Evolutionary conservation across 2,329 filamentous ascomycete species (phyloP).

Genomic region (Colletotrichum euphorbiae): DNA sequence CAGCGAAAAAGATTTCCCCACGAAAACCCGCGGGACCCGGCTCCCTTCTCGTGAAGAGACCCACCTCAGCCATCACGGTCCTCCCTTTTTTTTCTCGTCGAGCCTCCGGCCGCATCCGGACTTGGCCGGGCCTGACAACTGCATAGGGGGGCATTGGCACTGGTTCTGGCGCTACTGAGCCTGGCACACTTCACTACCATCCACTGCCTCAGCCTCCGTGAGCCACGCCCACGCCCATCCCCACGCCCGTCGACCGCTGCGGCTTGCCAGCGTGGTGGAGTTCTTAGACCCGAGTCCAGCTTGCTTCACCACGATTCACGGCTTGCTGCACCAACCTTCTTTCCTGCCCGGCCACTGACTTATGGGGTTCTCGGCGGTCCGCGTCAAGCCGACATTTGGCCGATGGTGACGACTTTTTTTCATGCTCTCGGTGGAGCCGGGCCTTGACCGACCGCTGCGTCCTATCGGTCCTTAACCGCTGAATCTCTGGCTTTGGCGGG

Average conservation of each 20-base stretch:
- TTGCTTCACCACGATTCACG: background rate
- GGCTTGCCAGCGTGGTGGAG: background rate
- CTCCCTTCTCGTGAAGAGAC: background rate
- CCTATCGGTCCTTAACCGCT: conserved; percentile 41
- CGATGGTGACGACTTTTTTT: conserved; percentile 36
- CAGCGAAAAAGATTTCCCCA: conserved; percentile 30
- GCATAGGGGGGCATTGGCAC: background rate
- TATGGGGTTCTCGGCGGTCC: background rate
- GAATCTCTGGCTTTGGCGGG: conserved; percentile 34
- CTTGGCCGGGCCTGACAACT: conserved; percentile 19
- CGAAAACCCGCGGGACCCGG: conserved; percentile 16
- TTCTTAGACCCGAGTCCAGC: background rate
- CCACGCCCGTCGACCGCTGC: too few species aligned
- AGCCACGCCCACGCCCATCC: background rate
- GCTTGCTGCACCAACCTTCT: background rate
- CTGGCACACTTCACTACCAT: background rate
- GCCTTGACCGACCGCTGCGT: conserved; percentile 33
- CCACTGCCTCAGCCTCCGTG: conserved; percentile 1
- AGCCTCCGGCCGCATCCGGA: conserved; percentile 24
- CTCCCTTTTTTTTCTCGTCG: conserved; percentile 14
- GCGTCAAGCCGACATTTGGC: conserved; percentile 40
- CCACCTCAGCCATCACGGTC: conserved; percentile 29
- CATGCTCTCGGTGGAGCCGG: conserved; percentile 38
- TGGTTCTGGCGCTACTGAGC: background rate
- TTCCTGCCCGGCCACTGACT: too few species aligned